Base-by-base conservation (phyloP, 2,329 filamentous ascomycete species). In the Venturia effusa region DNA sequence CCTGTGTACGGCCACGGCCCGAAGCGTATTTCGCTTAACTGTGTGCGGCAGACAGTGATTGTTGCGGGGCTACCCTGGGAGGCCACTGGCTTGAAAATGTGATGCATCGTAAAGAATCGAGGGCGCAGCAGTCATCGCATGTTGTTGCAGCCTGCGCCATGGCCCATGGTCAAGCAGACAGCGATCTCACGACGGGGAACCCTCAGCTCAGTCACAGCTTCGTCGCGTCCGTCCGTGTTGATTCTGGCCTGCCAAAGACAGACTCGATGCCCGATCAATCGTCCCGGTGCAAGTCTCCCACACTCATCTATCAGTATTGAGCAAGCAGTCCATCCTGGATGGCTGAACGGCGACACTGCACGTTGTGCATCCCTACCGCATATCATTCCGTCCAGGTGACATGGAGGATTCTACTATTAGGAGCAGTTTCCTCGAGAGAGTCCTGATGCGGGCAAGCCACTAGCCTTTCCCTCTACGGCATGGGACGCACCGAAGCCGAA, bases 401-500 rank as follows among this genome's bases (percentile, higher is more conserved):
- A n/a, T 34, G 51, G 19, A 34, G 30, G 30, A 22, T 45, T 45
- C 22, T 32, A 17, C 24, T 55, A 6, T n/a, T 55, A 34, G 30
- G 48, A 15, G 48, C 48, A 55, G 48, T 55, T 30, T 34, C 48
- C 48, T 55, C 22, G 24, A 34, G 24, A 32, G 24, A 55, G 24
- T n/a, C 11, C 11, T n/a, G 30, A n/a, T 57, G 51, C 15, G 51
- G 51, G 51, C 8, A 34, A 34, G 51, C 51, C 51, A 22, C 51
- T 57, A 57, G 51, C 51, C 51, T 34, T 34, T 19, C 15, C 51
- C 24, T 27, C 45, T 11, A 51, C 45, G 45, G 45, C 45, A 27
- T 27, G 45, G 45, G 24, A 51, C 45, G 45, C 45, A 51, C 45
- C 45, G 45, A 51, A 51, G 45, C 45, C 45, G 51, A 57, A 57